Evolutionary conservation across 1,284 basidiomycete genomes (phyloP).

Genomic region (Xanthoconium separans): DNA sequence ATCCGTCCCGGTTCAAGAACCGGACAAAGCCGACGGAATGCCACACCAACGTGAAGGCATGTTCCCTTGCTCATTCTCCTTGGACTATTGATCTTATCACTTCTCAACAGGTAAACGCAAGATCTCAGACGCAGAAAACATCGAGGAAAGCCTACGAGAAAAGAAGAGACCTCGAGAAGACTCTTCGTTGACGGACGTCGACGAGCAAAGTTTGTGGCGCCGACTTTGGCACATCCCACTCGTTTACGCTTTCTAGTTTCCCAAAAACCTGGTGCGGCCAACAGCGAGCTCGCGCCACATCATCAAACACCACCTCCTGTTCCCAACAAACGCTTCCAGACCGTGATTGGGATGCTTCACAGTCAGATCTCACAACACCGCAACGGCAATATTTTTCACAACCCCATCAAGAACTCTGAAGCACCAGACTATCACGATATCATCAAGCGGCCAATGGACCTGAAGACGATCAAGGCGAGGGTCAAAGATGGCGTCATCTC

Average conservation of each 20-base stretch:
- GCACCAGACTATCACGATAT: slow-evolving; percentile 91
- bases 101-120: slow-evolving; percentile 64
- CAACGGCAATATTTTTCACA: slow-evolving; percentile 87
- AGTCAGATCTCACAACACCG: slow-evolving; percentile 81
- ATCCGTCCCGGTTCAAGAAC: slow-evolving; percentile 12
- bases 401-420: slow-evolving; percentile 84
- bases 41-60: slow-evolving; percentile 25
- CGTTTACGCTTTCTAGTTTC: slow-evolving; percentile 21
- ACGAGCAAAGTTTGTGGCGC: slow-evolving; percentile 49
- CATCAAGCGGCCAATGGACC: slow-evolving; percentile 88
- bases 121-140: slow-evolving; percentile 50
- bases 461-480: slow-evolving; percentile 83
- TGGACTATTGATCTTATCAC: background rate
- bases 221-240: too few relatives aligned
- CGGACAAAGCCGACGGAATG: slow-evolving; percentile 4
- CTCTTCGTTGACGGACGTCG: slow-evolving; percentile 53
- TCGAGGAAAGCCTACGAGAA: slow-evolving; percentile 52
- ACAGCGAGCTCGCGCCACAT: slow-evolving; percentile 19
- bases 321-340: slow-evolving; percentile 73
- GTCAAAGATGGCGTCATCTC: slow-evolving; percentile 82
- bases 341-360: slow-evolving; percentile 77
- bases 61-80: background rate
- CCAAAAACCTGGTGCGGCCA: slow-evolving; percentile 19
- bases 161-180: slow-evolving; percentile 68
- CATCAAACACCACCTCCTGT: slow-evolving; percentile 31